phyloP scores from a whole-genome alignment of 176 grass and related monocot species.

The Aechmea fasciata region DNA sequence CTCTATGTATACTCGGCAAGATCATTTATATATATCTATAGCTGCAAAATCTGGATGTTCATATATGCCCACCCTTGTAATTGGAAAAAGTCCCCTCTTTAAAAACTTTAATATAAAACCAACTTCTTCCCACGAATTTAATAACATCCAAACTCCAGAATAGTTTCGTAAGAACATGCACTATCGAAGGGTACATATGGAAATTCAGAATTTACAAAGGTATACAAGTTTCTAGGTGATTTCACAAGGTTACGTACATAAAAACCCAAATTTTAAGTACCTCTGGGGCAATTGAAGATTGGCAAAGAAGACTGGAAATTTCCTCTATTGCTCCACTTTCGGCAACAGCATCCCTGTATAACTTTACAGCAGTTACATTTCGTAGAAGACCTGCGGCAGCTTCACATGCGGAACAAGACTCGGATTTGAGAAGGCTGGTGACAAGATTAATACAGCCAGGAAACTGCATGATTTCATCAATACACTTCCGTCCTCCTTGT shows the following conservation, averaged over 20 bases:
- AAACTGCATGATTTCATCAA: conserved; percentile 68
- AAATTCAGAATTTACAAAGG: too few relatives aligned
- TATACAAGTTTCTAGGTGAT: too few relatives aligned
- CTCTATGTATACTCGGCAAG: too few relatives aligned
- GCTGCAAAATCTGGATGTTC: too few relatives aligned
- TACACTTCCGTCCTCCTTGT: conserved; percentile 43
- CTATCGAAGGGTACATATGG: too few relatives aligned
- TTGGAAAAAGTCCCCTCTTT: too few relatives aligned
- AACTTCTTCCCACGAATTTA: too few relatives aligned
- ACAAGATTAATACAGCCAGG: conserved; percentile 47
- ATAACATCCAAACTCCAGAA: too few relatives aligned
- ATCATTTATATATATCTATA: too few relatives aligned
- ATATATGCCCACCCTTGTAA: too few relatives aligned
- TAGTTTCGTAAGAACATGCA: too few relatives aligned
- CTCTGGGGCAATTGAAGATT: conserved; percentile 40
- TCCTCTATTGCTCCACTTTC: conserved; percentile 50
- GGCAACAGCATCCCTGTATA: conserved; percentile 43
- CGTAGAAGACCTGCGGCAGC: conserved; percentile 48
- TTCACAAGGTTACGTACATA: neutral
- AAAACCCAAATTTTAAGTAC: conserved; percentile 25
- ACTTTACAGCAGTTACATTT: conserved; percentile 39
- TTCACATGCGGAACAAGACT: conserved; percentile 37
- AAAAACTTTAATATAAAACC: too few relatives aligned
- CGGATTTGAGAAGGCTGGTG: conserved; percentile 55
- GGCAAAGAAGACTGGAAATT: conserved; percentile 42